These are phyloP conservation scores for Monosporozyma aquatica DNA, from an alignment of 805 yeast genomes.

Conservation along the genomic window DNA sequence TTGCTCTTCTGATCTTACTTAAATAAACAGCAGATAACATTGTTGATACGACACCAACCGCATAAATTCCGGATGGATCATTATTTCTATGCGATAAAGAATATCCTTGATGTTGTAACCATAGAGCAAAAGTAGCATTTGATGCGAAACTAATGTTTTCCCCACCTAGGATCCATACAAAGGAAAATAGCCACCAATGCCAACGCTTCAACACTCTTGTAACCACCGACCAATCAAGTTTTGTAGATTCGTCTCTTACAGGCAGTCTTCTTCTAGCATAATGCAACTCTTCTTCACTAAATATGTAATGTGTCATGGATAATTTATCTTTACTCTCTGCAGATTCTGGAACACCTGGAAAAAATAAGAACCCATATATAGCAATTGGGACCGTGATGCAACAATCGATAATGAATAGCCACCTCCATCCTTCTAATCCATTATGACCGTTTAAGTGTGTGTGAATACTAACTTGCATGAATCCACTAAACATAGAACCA, in stretches of 20 bases:
- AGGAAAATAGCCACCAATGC: constrained; percentile 49
- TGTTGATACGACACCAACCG: constrained; percentile 42
- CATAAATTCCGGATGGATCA: constrained; percentile 47
- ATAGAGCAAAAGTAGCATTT: constrained; percentile 40
- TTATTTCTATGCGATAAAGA: constrained; percentile 40
- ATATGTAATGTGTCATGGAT: constrained; percentile 29
- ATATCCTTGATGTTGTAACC: constrained; percentile 36
- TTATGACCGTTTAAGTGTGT: constrained; percentile 36
- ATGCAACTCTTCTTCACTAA: constrained; percentile 34
- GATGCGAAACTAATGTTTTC: constrained; percentile 39
- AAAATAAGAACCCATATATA: constrained; percentile 45
- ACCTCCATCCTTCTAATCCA: constrained; percentile 57
- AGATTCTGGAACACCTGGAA: constrained; percentile 51
- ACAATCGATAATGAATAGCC: constrained; percentile 60
- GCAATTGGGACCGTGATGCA: constrained; percentile 49
- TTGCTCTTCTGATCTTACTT: constrained; percentile 34
- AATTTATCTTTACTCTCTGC: constrained; percentile 12
- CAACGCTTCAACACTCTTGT: constrained; percentile 42
- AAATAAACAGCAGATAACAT: constrained; percentile 37
- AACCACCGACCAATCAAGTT: constrained; percentile 32
- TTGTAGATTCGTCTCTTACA: constrained; percentile 31
- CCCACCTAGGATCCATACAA: constrained; percentile 45
- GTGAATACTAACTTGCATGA: constrained; percentile 50
- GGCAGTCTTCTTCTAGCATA: constrained; percentile 38
- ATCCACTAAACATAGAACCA: constrained; percentile 47